Base-by-base conservation (phyloP, 2,329 filamentous ascomycete species). In the Hypocrella siamensis region DNA sequence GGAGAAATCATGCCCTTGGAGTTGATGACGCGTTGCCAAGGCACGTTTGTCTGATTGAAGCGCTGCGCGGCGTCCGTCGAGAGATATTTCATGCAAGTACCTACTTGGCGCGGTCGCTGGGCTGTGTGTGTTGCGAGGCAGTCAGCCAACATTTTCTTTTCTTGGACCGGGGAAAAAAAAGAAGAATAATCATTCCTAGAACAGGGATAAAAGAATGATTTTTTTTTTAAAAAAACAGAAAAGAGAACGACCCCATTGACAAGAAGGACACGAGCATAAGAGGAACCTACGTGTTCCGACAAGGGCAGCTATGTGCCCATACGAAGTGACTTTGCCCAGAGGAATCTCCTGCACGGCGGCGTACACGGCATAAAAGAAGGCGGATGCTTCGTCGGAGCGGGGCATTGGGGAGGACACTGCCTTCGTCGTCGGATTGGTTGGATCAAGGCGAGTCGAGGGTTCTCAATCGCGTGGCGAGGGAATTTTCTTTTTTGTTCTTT, bases 11-110 rank as follows among this genome's bases (percentile, higher is more conserved):
- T 63, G 16, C 88, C 86, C 54, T 81, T 88, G 11, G 82, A 61
- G 52, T 88, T 93, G 49, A 96, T 79, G 37, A 96, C 82, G 35
- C 90, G 66, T 60, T 96, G 88, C 88, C 88, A 96, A 0, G 88
- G 88, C 4, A 96, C 88, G 41, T 79, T 94, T 17, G 61, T 63
- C 36, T 68, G 63, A 52, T 93, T 78, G 57, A 79, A 92, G 35
- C 55, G 63, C 34, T 49, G 41, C 0, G 58, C 51, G 0, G 60
- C 45, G 35, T 70, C 63, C 6, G 57, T 47, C 2, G 85, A 71
- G 10, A 96, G 72, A 49, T 93, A 78, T 52, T 93, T 94, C 17
- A 96, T 69, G 53, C 81, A 92, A 29, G 90, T 66, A 32, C 88
- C 88, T 6, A 96, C 86, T 57, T 96, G 88, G 35, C 86, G 72